Evolutionary conservation across 306 rosid species (phyloP), one percentile per base, ranked within the genome.

Genomic region (Casuarina cunninghamiana): DNA sequence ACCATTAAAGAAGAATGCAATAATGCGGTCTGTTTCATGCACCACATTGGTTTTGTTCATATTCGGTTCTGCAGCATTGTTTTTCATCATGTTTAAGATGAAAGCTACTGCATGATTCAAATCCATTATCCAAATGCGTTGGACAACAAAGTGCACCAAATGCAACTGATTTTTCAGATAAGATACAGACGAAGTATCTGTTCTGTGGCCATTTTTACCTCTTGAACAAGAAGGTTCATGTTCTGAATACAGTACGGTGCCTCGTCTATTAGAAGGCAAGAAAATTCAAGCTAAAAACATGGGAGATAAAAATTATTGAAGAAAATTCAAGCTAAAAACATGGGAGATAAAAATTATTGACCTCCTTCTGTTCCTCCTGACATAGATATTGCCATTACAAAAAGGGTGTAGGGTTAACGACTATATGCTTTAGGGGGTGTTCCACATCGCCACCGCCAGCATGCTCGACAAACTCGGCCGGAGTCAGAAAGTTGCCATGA

Each of bases 391-490:
- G 10, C 8, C 44, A 19, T 76, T 73, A 79, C 80, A 76, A 68
- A 50, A 79, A 55, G 73, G 81, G 38, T 74, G 78, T 57, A 12
- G 90, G 87, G 75, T 46, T 87, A 46, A 93, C 97, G 41, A 89
- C 87, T 77, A 93, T 93, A 72, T 93, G 92, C 80, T 89, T 88
- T 53, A 90, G 72, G 0, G 97, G 97, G 73, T 89, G 84, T 3
- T 72, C 71, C 4, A 88, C 93, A 1, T 90, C 96, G 13, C 78
- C 78, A 0, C 96, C 96, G 15, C 97, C 97, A 1, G 89, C 97
- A 35, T 93, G 97, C 83, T 88, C 87, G 4, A 93, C 90, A 69
- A 93, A 93, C 81, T 93, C 97, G 0, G 96, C 91, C 0, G 96
- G 96, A 1, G 93, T 80, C 3, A 89, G 87, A 69, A 89, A 93